phyloP scores from a whole-genome alignment of 139 green algal genomes.

The Nannochloris sp. region DNA sequence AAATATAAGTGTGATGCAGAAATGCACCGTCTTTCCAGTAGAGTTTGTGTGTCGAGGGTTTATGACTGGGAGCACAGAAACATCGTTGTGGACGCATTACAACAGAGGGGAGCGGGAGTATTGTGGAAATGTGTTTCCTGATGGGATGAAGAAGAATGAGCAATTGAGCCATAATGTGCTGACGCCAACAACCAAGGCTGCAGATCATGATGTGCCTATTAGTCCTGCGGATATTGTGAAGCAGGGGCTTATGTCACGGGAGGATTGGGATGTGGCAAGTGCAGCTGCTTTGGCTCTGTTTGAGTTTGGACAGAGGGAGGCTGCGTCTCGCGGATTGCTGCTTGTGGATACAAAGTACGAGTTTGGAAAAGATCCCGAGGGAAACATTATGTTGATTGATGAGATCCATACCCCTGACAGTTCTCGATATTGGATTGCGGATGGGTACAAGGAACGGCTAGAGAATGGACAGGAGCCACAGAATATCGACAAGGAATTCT shows the following conservation, averaged over 20 bases:
- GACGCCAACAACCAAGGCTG: slow-evolving; percentile 94
- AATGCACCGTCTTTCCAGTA: slow-evolving; percentile 92
- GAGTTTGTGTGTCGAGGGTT: slow-evolving; percentile 96
- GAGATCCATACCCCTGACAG: slow-evolving; percentile 97
- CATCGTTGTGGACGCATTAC: slow-evolving; percentile 98
- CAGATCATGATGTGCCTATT: slow-evolving; percentile 86
- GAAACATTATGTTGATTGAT: slow-evolving; percentile 59
- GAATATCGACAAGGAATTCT: slow-evolving; percentile 99
- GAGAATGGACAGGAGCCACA: slow-evolving; percentile 74
- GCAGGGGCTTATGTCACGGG: slow-evolving; percentile 72
- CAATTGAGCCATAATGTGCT: slow-evolving; percentile 66
- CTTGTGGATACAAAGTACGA: slow-evolving; percentile 97
- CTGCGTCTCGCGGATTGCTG: slow-evolving; percentile 76
- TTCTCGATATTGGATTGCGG: slow-evolving; percentile 84
- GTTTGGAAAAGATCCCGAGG: slow-evolving; percentile 70
- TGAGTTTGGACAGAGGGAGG: slow-evolving; percentile 75
- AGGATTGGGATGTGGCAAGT: slow-evolving; percentile 66
- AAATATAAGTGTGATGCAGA: slow-evolving; percentile 88
- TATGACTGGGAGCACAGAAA: slow-evolving; percentile 94
- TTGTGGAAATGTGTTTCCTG: slow-evolving; percentile 91
- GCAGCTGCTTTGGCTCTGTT: slow-evolving; percentile 79
- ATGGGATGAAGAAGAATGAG: slow-evolving; percentile 93
- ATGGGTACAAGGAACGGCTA: slow-evolving; percentile 73
- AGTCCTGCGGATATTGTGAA: slow-evolving; percentile 57
- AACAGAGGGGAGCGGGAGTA: slow-evolving; percentile 74